Evolutionary conservation across 768 basidiomycete species (phyloP), one percentile per base, ranked within the genome.

Genomic region (Kwoniella sp.): DNA sequence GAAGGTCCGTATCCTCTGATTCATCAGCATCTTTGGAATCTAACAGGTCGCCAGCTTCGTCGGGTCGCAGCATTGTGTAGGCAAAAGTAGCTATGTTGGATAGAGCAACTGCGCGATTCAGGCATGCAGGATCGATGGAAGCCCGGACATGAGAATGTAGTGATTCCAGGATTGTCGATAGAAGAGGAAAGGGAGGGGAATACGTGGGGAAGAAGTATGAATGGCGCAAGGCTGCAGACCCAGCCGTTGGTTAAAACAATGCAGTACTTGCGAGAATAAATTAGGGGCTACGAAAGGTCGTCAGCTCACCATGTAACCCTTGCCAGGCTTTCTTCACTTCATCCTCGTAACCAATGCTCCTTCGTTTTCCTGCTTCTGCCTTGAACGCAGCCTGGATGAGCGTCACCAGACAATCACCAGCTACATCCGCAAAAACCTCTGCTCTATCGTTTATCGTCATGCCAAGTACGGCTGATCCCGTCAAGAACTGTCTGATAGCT

Each of bases 81-180:
- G 73, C 53, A 29, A 77, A 74, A 9, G 68, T 72, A 25, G 68
- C 70, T 5, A 77, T 60, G 38, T 73, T 77, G 15, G 68, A 71
- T 5, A 63, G 37, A 34, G 55, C 54, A 28, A 66, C 17, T 2
- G 69, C 55, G 13, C 59, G 23, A 15, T 28, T 29, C 8, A 73
- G 26, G 3, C 25, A 9, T 5, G 37, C 13, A 23, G 63, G 52
- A 55, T 70, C 47, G n/a, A 69, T 20, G n/a, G 28, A n/a, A 2
- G 58, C 22, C 31, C 51, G 62, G 23, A 67, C 55, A 2, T 61
- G 55, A 2, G 61, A 53, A 34, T 70, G 59, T 23, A 74, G 38
- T 4, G 65, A 58, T 1, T 51, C 48, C 2, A 67, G 47, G n/a
- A 73, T 54, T 25, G 70, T 62, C 8, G 37, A 22, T 9, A 63